These are phyloP conservation scores for Lycium barbarum DNA, from an alignment of 257 asterid genomes.

Conservation along the genomic window DNA sequence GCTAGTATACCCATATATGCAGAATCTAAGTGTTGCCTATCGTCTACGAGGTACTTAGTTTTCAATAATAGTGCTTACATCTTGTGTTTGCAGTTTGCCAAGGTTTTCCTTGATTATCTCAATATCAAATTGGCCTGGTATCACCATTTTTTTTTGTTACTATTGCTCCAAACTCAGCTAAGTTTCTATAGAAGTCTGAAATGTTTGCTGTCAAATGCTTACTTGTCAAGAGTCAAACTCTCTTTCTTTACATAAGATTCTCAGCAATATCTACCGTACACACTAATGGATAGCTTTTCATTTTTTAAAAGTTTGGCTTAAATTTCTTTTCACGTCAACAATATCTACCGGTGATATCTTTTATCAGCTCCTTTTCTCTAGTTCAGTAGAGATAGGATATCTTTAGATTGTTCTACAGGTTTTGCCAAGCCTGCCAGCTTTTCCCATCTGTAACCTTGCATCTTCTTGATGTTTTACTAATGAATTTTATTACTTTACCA, in stretches of 20 bases:
- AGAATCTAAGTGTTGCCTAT: slow-evolving; percentile 91
- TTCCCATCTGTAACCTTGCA: no score
- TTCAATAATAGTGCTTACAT: not conserved
- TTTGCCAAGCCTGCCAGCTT: no score
- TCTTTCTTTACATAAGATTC: not conserved
- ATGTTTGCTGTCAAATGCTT: not conserved
- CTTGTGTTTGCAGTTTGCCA: not conserved
- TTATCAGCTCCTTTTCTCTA: no score
- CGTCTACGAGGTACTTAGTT: slow-evolving; percentile 78
- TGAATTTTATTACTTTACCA: no score
- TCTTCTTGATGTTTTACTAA: no score
- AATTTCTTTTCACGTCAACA: no score
- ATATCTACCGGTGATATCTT: no score
- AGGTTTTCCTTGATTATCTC: not conserved
- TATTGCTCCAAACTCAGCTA: not conserved
- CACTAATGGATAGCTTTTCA: no score
- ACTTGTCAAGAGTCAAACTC: not conserved
- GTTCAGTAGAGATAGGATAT: no score
- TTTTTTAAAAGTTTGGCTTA: no score
- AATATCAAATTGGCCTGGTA: not conserved
- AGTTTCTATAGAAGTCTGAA: not conserved
- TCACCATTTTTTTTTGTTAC: not conserved
- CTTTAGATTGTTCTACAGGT: no score
- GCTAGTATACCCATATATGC: slow-evolving; percentile 92
- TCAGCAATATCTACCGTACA: not conserved